Evolutionary conservation across 306 rosid species (phyloP).

Genomic region (Cotoneaster glaucophyllus): DNA sequence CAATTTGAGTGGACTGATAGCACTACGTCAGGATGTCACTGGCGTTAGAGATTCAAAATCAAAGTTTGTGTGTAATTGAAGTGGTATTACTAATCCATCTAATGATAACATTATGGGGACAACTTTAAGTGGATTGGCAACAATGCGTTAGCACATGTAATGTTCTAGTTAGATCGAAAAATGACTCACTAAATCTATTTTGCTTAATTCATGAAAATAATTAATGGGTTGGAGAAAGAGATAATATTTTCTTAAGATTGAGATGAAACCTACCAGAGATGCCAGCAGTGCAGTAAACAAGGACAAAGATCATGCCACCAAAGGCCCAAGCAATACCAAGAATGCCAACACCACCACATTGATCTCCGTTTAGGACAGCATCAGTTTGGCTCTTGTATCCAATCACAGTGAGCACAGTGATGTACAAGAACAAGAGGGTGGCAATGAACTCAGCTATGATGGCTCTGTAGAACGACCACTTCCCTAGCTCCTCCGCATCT

Average conservation of each 20-base stretch:
- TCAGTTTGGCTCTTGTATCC: constrained; percentile 34
- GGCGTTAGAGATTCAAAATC: no score
- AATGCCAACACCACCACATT: constrained; percentile 30
- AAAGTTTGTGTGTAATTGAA: no score
- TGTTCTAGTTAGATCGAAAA: no score
- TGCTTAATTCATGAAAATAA: no score
- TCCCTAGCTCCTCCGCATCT: constrained; percentile 44
- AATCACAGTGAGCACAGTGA: constrained; percentile 47
- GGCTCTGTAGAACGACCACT: constrained; percentile 87
- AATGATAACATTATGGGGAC: no score
- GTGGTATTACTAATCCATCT: no score
- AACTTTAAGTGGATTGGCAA: no score
- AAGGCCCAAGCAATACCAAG: constrained; percentile 39
- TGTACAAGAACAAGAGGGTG: constrained; percentile 71
- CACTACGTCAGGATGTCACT: not conserved
- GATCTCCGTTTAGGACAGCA: not conserved
- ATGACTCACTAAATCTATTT: no score
- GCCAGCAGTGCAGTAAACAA: constrained; percentile 42
- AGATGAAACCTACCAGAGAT: constrained; percentile 26
- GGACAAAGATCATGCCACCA: constrained; percentile 44
- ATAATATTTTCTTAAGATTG: no score
- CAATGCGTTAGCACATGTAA: no score
- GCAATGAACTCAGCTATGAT: constrained; percentile 85
- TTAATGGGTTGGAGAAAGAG: no score
- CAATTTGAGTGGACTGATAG: not conserved